Percentiles rank a stretch among this genome's conserved stretches.
These are phyloP conservation scores for Marsdenia floribunda DNA, from an alignment of 257 asterid species.

Conservation along the genomic window DNA sequence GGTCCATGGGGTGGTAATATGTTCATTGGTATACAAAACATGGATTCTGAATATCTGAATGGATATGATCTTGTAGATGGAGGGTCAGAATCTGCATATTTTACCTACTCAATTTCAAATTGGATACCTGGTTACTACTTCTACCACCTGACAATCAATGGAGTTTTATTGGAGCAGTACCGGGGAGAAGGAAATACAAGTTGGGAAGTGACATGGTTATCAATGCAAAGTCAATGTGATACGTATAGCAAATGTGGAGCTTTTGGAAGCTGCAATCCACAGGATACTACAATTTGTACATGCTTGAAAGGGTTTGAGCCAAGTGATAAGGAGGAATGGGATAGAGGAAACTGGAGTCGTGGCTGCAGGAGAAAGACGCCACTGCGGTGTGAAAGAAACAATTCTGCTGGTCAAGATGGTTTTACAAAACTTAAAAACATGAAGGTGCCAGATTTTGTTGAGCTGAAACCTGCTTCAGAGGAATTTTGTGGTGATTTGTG, in stretches of 20 bases:
- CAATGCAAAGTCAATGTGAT: constrained; percentile 1
- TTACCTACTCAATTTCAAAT: constrained; percentile 1
- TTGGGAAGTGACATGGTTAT: constrained; percentile 15
- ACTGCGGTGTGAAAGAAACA: constrained; percentile 31
- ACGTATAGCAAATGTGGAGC: constrained; percentile 38
- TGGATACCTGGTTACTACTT: background rate
- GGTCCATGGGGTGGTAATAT: constrained; percentile 33
- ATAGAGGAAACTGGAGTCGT: constrained; percentile 38
- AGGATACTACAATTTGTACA: constrained; percentile 32
- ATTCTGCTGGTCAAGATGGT: constrained; percentile 28
- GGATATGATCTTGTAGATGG: constrained; percentile 4
- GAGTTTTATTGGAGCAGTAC: background rate
- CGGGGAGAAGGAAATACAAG: background rate
- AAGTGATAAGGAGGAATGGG: constrained; percentile 33
- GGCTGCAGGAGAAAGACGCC: constrained; percentile 45
- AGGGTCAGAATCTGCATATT: constrained; percentile 1
- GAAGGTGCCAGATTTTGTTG: constrained; percentile 35
- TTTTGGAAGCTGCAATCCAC: constrained; percentile 43
- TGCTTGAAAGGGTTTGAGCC: constrained; percentile 54
- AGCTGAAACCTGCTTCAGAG: constrained; percentile 20
- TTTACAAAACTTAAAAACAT: constrained; percentile 29
- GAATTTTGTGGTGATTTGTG: constrained; percentile 38
- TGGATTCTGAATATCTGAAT: background rate
- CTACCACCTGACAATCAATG: constrained; percentile 8
- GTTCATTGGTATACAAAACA: constrained; percentile 13